Percentiles rank a stretch among this genome's conserved stretches.
These are phyloP conservation scores for Kwoniella shivajii DNA, from an alignment of 1,284 basidiomycete genomes.

Conservation along the genomic window DNA sequence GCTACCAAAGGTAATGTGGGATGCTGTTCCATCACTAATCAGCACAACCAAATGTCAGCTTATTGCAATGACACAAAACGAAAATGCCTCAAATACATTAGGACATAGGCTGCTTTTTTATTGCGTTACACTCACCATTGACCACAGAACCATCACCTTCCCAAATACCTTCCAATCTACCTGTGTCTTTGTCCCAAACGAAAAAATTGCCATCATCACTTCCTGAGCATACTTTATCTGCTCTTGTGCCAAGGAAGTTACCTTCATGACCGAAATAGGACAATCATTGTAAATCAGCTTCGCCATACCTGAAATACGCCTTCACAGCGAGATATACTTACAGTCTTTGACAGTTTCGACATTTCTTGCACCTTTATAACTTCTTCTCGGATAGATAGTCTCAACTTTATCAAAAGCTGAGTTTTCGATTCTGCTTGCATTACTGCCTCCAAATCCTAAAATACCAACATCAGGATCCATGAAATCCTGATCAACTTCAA, in stretches of 20 bases:
- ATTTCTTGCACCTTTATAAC: constrained; percentile 76
- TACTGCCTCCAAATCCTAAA: constrained; percentile 5
- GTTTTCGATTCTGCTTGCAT: constrained; percentile 7
- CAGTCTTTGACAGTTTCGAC: constrained; percentile 89
- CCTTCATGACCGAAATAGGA: constrained; percentile 57
- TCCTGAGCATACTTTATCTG: constrained; percentile 81
- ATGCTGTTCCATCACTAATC: constrained; percentile 70
- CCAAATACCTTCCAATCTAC: constrained; percentile 70
- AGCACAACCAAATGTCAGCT: background rate
- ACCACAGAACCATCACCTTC: constrained; percentile 81
- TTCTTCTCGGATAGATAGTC: constrained; percentile 66
- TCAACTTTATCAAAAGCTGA: constrained; percentile 57
- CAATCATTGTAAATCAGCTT: background rate
- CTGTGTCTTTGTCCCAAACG: constrained; percentile 75
- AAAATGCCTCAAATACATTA: no score
- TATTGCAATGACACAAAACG: no score
- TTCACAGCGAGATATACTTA: constrained; percentile 49
- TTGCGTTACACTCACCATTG: constrained; percentile 57
- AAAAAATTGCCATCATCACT: constrained; percentile 79
- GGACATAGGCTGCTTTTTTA: no score
- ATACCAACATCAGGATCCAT: constrained; percentile 18
- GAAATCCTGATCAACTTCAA: constrained; percentile 17
- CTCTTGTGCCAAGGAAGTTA: constrained; percentile 76
- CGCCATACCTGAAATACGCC: background rate
- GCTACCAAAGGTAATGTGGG: constrained; percentile 77